Evolutionary conservation across 495 filamentous ascomycete genomes (phyloP), one percentile per base, ranked within the genome.

Genomic region (Lasiosphaeriaceae sp.): DNA sequence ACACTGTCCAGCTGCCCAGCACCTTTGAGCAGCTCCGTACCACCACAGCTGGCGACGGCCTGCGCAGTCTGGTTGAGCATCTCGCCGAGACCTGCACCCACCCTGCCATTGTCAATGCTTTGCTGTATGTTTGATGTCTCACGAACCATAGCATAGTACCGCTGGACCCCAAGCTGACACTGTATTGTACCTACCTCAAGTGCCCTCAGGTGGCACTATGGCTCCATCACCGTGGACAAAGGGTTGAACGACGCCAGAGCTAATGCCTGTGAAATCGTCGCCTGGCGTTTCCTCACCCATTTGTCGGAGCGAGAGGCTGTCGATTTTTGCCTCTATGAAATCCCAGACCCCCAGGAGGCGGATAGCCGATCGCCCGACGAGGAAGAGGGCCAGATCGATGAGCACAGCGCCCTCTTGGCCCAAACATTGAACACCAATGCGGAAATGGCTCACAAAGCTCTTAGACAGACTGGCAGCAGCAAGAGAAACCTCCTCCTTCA

Each of bases 231-330:
- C 57, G 87, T 92, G 60, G 86, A 89, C 60, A 83, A 83, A 60
- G 87, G 86, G 1, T 63, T 93, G 31, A 86, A 86, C 63, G 83
- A 90, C 54, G 87, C 88, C 50, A 80, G 93, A 59, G 90, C 90
- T 3, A 80, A 85, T 69, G 92, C 90, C 22, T 96, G 92, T 69
- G 92, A 97, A 72, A 89, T 93, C 60, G 88, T 95, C 17, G 93
- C 93, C 24, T 96, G 92, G 87, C 83, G 92, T 46, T 92, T 94
- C 60, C 76, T 96, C 44, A 86, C 85, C 34, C 86, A 86, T 65
- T 71, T 96, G 21, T 86, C 89, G 3, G 87, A 92, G 57, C 76
- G 84, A 26, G 93, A 96, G 62, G 84, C 85, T 11, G 87, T 96
- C 37, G 88, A 94, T 41, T 90, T 85, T 60, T 84, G 94, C 47